A percentile compares a stretch with the other conserved stretches of the same genome.
phyloP scores from a whole-genome alignment of 2,329 filamentous ascomycete species.

The Pseudogymnoascus sp. region DNA sequence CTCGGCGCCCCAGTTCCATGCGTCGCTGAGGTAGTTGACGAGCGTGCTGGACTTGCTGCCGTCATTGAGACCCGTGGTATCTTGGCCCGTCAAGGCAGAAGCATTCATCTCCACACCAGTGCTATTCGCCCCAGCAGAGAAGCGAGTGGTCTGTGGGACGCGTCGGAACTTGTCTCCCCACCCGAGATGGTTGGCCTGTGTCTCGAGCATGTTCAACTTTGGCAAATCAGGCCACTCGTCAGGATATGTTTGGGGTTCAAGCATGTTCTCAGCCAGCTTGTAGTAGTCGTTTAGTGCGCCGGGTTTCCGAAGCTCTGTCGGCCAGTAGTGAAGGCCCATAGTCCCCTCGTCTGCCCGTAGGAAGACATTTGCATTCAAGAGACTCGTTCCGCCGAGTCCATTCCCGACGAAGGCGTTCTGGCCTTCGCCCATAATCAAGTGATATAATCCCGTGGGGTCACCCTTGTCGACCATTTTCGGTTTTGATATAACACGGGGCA shows the following conservation, averaged over 20 bases:
- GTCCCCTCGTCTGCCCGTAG: conserved; percentile 50
- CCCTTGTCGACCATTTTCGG: conserved; percentile 40
- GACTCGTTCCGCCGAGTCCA: conserved; percentile 56
- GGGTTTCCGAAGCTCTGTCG: conserved; percentile 45
- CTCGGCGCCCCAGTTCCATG: conserved; percentile 66
- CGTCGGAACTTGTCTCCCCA: conserved; percentile 46
- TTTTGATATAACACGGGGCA: conserved; percentile 38
- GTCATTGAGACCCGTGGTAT: conserved; percentile 59
- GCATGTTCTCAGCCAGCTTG: conserved; percentile 44
- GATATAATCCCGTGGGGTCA: conserved; percentile 55
- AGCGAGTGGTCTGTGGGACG: conserved; percentile 56
- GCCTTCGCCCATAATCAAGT: conserved; percentile 55
- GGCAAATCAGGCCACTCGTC: conserved; percentile 47
- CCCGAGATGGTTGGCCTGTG: conserved; percentile 47
- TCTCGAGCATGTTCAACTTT: conserved; percentile 51
- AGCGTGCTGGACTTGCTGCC: conserved; percentile 60
- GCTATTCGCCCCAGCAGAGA: conserved; percentile 52
- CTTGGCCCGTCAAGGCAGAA: conserved; percentile 54
- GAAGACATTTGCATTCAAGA: conserved; percentile 63
- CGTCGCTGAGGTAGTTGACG: conserved; percentile 61
- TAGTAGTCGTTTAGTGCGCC: conserved; percentile 47
- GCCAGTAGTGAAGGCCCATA: conserved; percentile 50
- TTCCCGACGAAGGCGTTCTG: conserved; percentile 46
- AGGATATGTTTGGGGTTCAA: conserved; percentile 54
- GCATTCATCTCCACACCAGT: conserved; percentile 58